Base-by-base conservation (phyloP, 768 basidiomycete species). In the Kwoniella shandongensis region DNA sequence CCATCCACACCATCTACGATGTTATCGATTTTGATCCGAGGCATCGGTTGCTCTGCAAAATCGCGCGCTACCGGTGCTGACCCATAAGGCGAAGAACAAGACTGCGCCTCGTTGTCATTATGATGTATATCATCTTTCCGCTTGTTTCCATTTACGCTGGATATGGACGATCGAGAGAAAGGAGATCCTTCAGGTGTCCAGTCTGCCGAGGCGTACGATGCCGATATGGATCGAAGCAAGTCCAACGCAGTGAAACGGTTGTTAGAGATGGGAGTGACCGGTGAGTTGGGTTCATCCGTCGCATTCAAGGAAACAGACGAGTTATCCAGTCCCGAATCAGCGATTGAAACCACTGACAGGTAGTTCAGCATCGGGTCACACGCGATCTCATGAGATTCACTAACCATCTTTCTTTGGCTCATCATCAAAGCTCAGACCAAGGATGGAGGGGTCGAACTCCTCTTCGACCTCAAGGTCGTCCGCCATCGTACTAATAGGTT, bases 361-460 rank as follows among this genome's bases (percentile, higher is more conserved):
- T 38, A 4, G 18, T 8, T 49, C 20, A 45, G 44, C 44, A n/a
- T n/a, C n/a, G n/a, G n/a, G n/a, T n/a, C n/a, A 38, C 11, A 10
- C n/a, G n/a, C n/a, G n/a, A 38, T 38, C n/a, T n/a, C 36, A n/a
- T 7, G 40, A 6, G n/a, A 6, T n/a, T n/a, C 26, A 29, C 46
- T 27, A 10, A 13, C 7, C 17, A 20, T 20, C 17, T 47, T 11
- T n/a, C 26, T 3, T 13, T 3, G 23, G 7, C 26, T 29, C 25
- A 18, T n/a, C 41, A 7, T 1, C 29, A 30, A 10, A 13, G 23
- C 13, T 15, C 18, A 58, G 18, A 15, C 57, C 57, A n/a, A 59
- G 51, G 27, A 52, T 47, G 26, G 51, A 46, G 10, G 51, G 57
- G 45, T 59, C 51, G n/a, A 59, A 38, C 26, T 59, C 57, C 45